A percentile compares a stretch with the other conserved stretches of the same genome.
Evolutionary conservation across 495 filamentous ascomycete genomes (phyloP).

Genomic region (Terfezia boudieri): DNA sequence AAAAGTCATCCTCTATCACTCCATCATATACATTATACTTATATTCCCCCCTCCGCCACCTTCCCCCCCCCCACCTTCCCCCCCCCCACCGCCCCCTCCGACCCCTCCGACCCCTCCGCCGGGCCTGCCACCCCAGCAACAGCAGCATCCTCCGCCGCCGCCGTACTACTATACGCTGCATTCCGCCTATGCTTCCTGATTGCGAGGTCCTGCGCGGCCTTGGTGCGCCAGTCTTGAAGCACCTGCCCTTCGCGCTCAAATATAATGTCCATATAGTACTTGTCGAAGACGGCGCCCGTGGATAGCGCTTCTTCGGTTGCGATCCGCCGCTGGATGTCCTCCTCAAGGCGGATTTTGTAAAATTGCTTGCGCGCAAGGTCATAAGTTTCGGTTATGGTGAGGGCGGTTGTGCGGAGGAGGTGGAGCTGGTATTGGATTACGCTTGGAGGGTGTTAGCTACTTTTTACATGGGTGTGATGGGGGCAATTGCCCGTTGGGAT

Average conservation of each 20-base stretch:
- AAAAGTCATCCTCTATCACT: no score
- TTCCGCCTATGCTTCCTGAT: background rate
- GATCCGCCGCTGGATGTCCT: conserved; percentile 66
- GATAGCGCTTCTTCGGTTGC: conserved; percentile 71
- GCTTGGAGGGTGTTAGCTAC: conserved; percentile 26
- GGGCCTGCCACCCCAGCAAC: background rate
- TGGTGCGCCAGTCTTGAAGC: conserved; percentile 61
- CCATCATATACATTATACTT: no score
- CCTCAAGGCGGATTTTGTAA: conserved; percentile 55
- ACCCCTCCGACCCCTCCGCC: background rate
- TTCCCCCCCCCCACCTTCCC: background rate
- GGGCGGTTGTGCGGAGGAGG: conserved; percentile 39
- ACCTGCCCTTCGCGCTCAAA: conserved; percentile 59
- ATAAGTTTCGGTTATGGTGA: conserved; percentile 50
- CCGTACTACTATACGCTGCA: background rate
- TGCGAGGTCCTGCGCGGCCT: conserved; percentile 40
- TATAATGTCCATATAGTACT: conserved; percentile 44
- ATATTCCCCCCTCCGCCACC: no score
- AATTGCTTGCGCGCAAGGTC: conserved; percentile 77
- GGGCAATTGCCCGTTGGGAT: background rate
- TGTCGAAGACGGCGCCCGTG: conserved; percentile 71
- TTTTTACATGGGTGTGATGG: background rate
- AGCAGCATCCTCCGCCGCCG: background rate
- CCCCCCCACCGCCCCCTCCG: background rate
- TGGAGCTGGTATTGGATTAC: conserved; percentile 83